Percentiles rank a stretch among this genome's conserved stretches.
phyloP scores from a whole-genome alignment of 2,329 filamentous ascomycete genomes.

The Ascochyta koolunga region DNA sequence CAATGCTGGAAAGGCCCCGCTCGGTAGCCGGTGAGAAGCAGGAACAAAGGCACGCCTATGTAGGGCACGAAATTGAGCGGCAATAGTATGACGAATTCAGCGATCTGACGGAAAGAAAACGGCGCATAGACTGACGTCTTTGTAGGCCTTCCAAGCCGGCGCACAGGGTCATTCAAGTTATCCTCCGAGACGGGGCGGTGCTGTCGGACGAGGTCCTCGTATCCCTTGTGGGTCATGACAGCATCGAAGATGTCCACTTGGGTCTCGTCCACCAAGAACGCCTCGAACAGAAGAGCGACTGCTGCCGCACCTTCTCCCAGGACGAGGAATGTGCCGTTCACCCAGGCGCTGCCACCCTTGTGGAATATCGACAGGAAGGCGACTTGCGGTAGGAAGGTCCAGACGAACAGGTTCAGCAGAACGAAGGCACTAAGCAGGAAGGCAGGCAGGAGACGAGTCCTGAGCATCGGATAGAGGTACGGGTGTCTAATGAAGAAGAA shows the following conservation, averaged over 20 bases:
- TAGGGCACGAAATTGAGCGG: slow-evolving; percentile 87
- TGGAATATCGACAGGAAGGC: slow-evolving; percentile 91
- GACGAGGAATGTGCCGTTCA: slow-evolving; percentile 85
- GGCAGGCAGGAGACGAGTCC: slow-evolving; percentile 77
- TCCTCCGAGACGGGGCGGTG: slow-evolving; percentile 68
- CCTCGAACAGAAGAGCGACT: slow-evolving; percentile 62
- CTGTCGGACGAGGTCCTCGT: slow-evolving; percentile 60
- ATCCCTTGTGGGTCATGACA: slow-evolving; percentile 76
- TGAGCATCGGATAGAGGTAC: slow-evolving; percentile 82
- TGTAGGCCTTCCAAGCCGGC: slow-evolving; percentile 82
- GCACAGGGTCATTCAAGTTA: slow-evolving; percentile 70
- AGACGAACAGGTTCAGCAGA: slow-evolving; percentile 84
- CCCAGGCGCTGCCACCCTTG: slow-evolving; percentile 77
- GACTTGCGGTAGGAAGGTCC: slow-evolving; percentile 86
- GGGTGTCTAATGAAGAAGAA: slow-evolving; percentile 79
- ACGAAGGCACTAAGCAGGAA: slow-evolving; percentile 82
- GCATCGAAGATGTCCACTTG: slow-evolving; percentile 78
- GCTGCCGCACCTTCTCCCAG: slow-evolving; percentile 70
- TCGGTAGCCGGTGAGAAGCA: slow-evolving; percentile 85
- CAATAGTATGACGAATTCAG: slow-evolving; percentile 72
- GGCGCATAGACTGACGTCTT: slow-evolving; percentile 79
- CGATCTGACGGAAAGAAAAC: slow-evolving; percentile 88
- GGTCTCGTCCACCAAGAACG: slow-evolving; percentile 69
- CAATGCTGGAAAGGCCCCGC: slow-evolving; percentile 90
- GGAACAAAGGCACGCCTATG: slow-evolving; percentile 82